Evolutionary conservation across 768 basidiomycete species (phyloP), one percentile per base, ranked within the genome.

Genomic region (Rubroboletus pulcherrimus): DNA sequence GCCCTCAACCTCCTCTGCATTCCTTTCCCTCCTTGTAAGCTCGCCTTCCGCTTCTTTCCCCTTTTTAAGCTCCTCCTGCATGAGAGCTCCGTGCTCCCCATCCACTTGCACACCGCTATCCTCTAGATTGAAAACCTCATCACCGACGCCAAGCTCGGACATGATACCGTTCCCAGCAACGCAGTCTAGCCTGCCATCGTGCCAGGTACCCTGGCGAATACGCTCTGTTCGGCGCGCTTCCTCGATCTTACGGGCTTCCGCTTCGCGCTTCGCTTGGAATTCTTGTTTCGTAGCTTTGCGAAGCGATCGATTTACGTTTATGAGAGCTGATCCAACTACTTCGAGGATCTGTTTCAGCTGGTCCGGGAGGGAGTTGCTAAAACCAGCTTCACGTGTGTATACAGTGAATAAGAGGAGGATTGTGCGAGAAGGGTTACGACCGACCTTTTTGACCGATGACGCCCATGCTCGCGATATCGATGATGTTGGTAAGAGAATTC

Each of bases 391-490:
- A 52, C 14, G 24, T 6, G 7, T 30, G 39, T 24, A 34, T 12
- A 51, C 2, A n/a, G 34, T 62, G 11, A 58, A 49, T 55, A 19
- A 45, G 38, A 34, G 24, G 34, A 1, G 2, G 17, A 26, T 5
- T 15, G 7, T 21, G 42, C 40, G 6, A 47, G 34, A 15, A 43
- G 11, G 15, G 26, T 9, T 6, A 50, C 7, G 26, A 54, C 71
- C 7, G 51, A 88, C 91, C 83, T 75, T 98, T 98, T 66, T 97
- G 93, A 3, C 97, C 97, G 62, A 97, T 97, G n/a, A 98, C 66
- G 2, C 95, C 95, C 41, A 94, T 82, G 55, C 86, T 87, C 1
- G 92, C 93, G n/a, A 98, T 78, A 67, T 98, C 96, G 57, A 98
- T 83, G 54, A 98, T 73, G 58, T 82, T 87, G 63, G 82, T 89